Evolutionary conservation across 108 stramenopile species (phyloP), one percentile per base, ranked within the genome.

Genomic region (Fragilaria radians): DNA sequence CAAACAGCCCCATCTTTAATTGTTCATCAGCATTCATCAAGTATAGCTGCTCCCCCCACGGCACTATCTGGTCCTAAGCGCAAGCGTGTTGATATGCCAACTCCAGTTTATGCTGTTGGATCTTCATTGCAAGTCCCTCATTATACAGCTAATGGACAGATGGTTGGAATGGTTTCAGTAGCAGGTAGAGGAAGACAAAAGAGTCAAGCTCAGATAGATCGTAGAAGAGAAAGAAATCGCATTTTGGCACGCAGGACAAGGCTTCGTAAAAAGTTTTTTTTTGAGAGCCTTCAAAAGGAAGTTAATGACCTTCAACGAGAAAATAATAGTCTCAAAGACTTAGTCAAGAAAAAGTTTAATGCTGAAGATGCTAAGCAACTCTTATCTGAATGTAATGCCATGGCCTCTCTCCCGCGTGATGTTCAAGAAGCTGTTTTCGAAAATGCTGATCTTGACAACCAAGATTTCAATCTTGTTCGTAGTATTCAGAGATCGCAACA

Each of bases 211-310:
- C 92, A 93, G 71, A 79, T 89, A 47, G 89, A 91, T 64, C 85
- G 93, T 46, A 68, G 94, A 19, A 72, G 94, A 23, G 97, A 98
- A 56, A 76, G 96, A 50, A 97, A 98, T 66, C 92, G 97, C 5
- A 93, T 96, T 55, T 81, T 95, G 23, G 97, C 97, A 17, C 77
- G 93, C 18, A 85, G 95, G 14, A 96, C 94, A 11, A 91, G 98
- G 17, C 85, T 98, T 30, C 86, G 96, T 19, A 98, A 98, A 67
- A 97, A 97, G 78, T 95, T 96, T 72, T 93, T 98, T 64, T 93
- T 98, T 55, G 96, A 98, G 67, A 80, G 77, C 2, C 75, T 98
- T 51, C 96, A 98, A 61, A 87, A 89, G 64, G 87, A 94, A 55
- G 85, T 94, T 30, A 62, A 82, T 33, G 89, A 89, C 54, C 68